Percentiles rank a stretch among this genome's conserved stretches.
Evolutionary conservation across 371 early-diverging fungal genomes (phyloP).

Genomic region (Rhizopus microsporus): DNA sequence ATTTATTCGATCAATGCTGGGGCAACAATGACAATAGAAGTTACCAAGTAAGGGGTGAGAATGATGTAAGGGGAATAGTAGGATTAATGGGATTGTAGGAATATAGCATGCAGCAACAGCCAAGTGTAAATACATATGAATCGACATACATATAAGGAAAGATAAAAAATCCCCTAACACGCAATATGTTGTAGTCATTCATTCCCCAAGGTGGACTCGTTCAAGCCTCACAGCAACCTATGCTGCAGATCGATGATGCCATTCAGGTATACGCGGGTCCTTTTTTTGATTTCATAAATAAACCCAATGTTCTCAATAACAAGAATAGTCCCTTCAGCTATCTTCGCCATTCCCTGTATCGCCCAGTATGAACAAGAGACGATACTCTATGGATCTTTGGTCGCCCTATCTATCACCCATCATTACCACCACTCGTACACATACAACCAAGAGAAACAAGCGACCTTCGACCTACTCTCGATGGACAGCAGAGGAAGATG

Average conservation of each 20-base stretch:
- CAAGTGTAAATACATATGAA: background rate
- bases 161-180: background rate
- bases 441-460: conserved; percentile 36
- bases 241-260: conserved; percentile 17
- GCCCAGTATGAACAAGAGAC: conserved; percentile 16
- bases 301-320: background rate
- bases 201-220: conserved; percentile 10
- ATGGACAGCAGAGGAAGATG: conserved; percentile 55
- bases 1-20: conserved; percentile 15
- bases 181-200: background rate
- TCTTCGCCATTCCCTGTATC: conserved; percentile 9
- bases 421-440: conserved; percentile 34
- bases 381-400: conserved; percentile 23
- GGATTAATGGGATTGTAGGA: background rate
- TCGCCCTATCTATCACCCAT: conserved; percentile 36
- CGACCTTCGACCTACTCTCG: conserved; percentile 48
- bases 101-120: conserved; percentile 2
- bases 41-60: conserved; percentile 2
- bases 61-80: background rate
- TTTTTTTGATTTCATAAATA: background rate
- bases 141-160: too few species aligned
- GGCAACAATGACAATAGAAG: conserved; percentile 1
- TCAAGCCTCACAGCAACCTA: conserved; percentile 11
- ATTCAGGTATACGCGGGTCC: conserved; percentile 18
- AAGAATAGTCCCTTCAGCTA: conserved; percentile 14